Percentiles rank a stretch among this genome's conserved stretches.
phyloP scores from a whole-genome alignment of 495 filamentous ascomycete genomes.

The Aspergillus sparsus region DNA sequence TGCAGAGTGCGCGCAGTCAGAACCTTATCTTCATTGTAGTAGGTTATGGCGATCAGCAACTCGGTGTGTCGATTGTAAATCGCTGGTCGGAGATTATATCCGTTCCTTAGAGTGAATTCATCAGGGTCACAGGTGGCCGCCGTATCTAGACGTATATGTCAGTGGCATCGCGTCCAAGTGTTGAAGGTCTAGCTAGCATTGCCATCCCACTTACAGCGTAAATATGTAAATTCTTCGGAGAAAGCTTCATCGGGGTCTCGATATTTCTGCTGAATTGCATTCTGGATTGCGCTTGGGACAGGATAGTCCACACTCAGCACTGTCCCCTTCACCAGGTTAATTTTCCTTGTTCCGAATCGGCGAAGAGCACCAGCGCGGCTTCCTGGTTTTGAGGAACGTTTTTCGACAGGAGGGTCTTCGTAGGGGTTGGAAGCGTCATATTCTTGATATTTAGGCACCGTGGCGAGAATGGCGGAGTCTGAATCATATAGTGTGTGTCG shows the following conservation, averaged over 20 bases:
- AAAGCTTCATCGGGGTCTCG: conserved; percentile 83
- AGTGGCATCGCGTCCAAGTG: too few relatives aligned
- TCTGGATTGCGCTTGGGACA: conserved; percentile 95
- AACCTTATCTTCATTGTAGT: conserved; percentile 98
- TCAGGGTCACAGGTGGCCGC: conserved; percentile 98
- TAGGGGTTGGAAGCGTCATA: too few relatives aligned
- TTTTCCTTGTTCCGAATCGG: conserved; percentile 91
- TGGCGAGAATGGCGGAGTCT: too few relatives aligned
- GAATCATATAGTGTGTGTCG: too few relatives aligned
- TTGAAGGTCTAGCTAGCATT: too few relatives aligned
- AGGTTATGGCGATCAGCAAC: conserved; percentile 94
- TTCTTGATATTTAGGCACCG: too few relatives aligned
- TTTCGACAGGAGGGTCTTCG: too few relatives aligned
- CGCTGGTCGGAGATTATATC: conserved; percentile 94
- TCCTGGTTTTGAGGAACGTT: too few relatives aligned
- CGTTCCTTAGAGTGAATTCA: conserved; percentile 99
- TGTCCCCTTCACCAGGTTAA: conserved; percentile 93
- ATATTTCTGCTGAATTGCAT: conserved; percentile 92
- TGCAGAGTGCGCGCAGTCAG: conserved; percentile 90
- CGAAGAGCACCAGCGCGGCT: conserved; percentile 62
- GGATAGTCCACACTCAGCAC: conserved; percentile 98
- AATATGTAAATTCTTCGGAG: conserved; percentile 95
- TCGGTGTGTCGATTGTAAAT: conserved; percentile 99
- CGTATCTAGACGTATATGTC: conserved; percentile 60
- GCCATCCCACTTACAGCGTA: conserved; percentile 94